phyloP scores from a whole-genome alignment of 306 rosid genomes.

The Citrullus colocynthis region DNA sequence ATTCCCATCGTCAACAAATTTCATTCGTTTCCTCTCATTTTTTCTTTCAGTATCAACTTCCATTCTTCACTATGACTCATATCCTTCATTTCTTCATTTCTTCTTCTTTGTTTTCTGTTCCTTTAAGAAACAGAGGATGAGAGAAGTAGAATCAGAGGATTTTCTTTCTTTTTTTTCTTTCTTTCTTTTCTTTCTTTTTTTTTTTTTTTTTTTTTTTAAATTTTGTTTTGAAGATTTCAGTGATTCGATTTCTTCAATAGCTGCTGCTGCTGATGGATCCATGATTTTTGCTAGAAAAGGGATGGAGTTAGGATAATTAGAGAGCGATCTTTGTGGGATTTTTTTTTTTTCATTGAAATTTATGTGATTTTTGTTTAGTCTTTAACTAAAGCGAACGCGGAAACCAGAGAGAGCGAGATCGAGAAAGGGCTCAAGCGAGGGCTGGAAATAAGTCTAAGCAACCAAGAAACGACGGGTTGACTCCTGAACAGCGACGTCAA shows the following conservation, averaged over 20 bases:
- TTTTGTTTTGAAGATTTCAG: too few relatives aligned
- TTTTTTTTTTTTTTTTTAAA: too few relatives aligned
- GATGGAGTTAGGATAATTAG: not conserved
- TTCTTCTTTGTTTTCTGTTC: not conserved
- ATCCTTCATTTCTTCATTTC: not conserved
- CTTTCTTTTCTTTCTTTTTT: not conserved
- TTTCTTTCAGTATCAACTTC: not conserved
- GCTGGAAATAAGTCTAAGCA: constrained; percentile 18
- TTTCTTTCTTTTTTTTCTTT: not conserved
- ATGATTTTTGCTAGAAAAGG: not conserved
- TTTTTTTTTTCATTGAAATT: not conserved
- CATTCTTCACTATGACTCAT: not conserved
- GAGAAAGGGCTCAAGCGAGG: constrained; percentile 66
- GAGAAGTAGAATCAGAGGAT: not conserved
- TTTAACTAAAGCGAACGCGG: constrained; percentile 68
- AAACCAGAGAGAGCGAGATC: constrained; percentile 56
- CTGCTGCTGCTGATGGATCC: not conserved
- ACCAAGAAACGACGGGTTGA: constrained; percentile 44
- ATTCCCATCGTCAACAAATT: not conserved
- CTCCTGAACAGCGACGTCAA: constrained; percentile 83
- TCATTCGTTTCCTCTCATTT: not conserved
- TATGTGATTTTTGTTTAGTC: not conserved
- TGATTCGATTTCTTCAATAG: not conserved
- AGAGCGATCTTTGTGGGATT: not conserved
- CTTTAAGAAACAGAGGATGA: not conserved